phyloP scores from a whole-genome alignment of 352 stramenopile genomes.

The Hyaloperonospora brassicae region DNA sequence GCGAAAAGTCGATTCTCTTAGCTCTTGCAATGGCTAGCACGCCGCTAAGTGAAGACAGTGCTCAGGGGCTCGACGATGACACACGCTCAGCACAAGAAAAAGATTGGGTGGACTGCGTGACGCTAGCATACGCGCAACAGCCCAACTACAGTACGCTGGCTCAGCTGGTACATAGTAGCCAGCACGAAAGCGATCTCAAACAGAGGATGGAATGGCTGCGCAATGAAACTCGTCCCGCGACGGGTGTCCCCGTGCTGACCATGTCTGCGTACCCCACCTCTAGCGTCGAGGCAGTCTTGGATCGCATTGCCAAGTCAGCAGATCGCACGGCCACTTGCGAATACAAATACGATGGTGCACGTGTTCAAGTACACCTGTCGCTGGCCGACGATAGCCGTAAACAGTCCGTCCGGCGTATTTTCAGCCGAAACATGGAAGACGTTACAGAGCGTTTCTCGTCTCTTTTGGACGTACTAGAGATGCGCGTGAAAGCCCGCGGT shows the following conservation, averaged over 20 bases:
- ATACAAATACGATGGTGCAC: constrained; percentile 80
- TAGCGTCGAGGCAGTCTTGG: constrained; percentile 43
- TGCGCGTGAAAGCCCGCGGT: constrained; percentile 16
- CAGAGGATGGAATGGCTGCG: constrained; percentile 27
- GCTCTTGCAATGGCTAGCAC: constrained; percentile 45
- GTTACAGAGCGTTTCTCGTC: constrained; percentile 60
- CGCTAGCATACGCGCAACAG: constrained; percentile 55
- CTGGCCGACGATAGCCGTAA: constrained; percentile 1
- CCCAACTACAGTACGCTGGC: constrained; percentile 56
- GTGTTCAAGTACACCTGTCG: constrained; percentile 62
- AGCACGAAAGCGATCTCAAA: constrained; percentile 17
- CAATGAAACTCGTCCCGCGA: constrained; percentile 29
- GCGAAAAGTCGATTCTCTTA: constrained; percentile 70
- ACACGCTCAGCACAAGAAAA: constrained; percentile 12
- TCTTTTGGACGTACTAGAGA: constrained; percentile 38
- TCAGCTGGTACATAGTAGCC: constrained; percentile 28
- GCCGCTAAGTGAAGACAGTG: not conserved
- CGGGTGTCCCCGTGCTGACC: constrained; percentile 59
- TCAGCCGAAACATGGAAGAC: constrained; percentile 82
- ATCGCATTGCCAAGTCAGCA: constrained; percentile 37
- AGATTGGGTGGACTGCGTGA: constrained; percentile 56
- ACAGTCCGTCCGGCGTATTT: constrained; percentile 35
- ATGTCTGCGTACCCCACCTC: constrained; percentile 72
- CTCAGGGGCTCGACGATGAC: not conserved
- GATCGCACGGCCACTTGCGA: constrained; percentile 47